Base-by-base conservation (phyloP, 495 filamentous ascomycete genomes). In the Aeminium ludgeri region DNA sequence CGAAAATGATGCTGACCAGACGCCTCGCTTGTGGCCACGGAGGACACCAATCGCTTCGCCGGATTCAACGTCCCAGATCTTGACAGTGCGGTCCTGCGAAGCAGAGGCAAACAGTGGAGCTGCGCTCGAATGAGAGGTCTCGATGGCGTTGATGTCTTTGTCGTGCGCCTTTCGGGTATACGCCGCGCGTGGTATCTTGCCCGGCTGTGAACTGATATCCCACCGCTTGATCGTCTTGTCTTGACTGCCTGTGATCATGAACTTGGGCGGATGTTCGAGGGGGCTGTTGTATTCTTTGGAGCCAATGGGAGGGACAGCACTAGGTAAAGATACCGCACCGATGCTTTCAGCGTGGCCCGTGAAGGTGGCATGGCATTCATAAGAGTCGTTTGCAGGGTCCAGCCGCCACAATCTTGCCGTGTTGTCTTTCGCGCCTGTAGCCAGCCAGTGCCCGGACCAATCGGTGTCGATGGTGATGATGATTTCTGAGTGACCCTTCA, bases 61-160 rank as follows among this genome's bases (percentile, higher is more conserved):
- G 44, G 82, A 80, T 50, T 87, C 79, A 8, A 75, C 65, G 12
- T 82, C 81, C 82, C 86, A 96, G 36, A 99, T 93, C 63, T 96
- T 96, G 45, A 94, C 84, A 0, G 84, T 91, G 39, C 81, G 78
- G 59, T 99, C 89, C 59, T 96, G 89, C 10, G 87, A 95, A 28
- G 89, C 89, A 0, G 86, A 93, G 10, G 91, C 89, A 57, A 96
- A 94, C 1, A 92, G 59, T 0, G 51, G 49, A 10, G 32, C 13
- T 12, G 68, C 65, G 11, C 70, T 70, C 11, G 67, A 65, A 18
- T 75, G 69, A 48, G 78, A 80, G 27, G 86, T 66, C 41, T 89
- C 83, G 13, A 99, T 65, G 3, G 89, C 84, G 49, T 99, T 99
- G 63, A 99, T 99, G 48, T 99, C 89, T 51, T 96, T 99, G 43